These are phyloP conservation scores for Nemania bipapillata DNA, from an alignment of 2,329 filamentous ascomycete genomes.

Conservation along the genomic window DNA sequence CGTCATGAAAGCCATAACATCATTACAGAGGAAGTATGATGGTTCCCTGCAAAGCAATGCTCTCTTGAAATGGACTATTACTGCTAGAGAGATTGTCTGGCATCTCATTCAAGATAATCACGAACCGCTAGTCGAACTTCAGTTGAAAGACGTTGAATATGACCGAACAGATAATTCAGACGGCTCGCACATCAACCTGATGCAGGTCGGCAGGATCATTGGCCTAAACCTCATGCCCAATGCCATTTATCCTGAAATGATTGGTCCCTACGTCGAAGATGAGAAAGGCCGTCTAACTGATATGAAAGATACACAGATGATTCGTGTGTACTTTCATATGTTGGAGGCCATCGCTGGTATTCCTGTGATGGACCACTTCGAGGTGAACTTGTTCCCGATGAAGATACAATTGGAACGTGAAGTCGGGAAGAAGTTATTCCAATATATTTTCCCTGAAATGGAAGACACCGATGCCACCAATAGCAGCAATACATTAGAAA, in stretches of 20 bases:
- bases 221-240: slow-evolving; percentile 90
- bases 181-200: slow-evolving; percentile 91
- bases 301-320: slow-evolving; percentile 79
- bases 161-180: slow-evolving; percentile 97
- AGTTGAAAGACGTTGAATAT: slow-evolving; percentile 89
- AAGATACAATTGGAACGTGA: slow-evolving; percentile 94
- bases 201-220: slow-evolving; percentile 87
- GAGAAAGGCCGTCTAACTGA: slow-evolving; percentile 65
- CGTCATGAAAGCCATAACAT: slow-evolving; percentile 99
- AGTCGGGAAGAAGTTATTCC: slow-evolving; percentile 90
- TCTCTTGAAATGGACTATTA: slow-evolving; percentile 89
- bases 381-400: slow-evolving; percentile 91
- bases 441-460: slow-evolving; percentile 94
- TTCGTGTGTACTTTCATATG: slow-evolving; percentile 97
- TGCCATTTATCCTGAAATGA: slow-evolving; percentile 95
- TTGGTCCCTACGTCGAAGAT: slow-evolving; percentile 84
- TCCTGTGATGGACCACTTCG: slow-evolving; percentile 95
- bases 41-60: slow-evolving; percentile 77
- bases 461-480: slow-evolving; percentile 61
- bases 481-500: slow-evolving; percentile 64
- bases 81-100: slow-evolving; percentile 96
- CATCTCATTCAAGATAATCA: slow-evolving; percentile 89
- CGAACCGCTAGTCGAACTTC: slow-evolving; percentile 90
- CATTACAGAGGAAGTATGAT: slow-evolving; percentile 88
- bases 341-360: slow-evolving; percentile 97